Evolutionary conservation across 108 stramenopile genomes (phyloP).

Genomic region (Cyclotella cryptica): DNA sequence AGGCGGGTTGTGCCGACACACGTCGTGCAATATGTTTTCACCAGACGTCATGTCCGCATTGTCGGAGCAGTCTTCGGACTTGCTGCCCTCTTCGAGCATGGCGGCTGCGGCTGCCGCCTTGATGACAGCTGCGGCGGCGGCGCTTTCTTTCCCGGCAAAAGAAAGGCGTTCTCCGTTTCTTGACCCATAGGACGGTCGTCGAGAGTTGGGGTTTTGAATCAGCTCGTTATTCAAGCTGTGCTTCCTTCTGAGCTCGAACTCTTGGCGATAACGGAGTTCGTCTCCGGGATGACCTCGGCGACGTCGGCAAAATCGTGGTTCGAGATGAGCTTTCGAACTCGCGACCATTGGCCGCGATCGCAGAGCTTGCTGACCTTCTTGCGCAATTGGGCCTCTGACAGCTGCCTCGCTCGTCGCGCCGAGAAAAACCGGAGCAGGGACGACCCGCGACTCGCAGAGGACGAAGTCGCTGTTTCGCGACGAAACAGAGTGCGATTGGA

Average conservation of each 20-base stretch:
- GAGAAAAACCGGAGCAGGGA: neutral
- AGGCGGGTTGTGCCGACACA: slow-evolving; percentile 39
- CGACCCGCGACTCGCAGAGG: neutral
- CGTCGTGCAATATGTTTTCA: slow-evolving; percentile 43
- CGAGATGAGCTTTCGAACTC: slow-evolving; percentile 31
- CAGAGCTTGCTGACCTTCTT: slow-evolving; percentile 25
- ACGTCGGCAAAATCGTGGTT: slow-evolving; percentile 37
- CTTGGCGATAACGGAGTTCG: neutral
- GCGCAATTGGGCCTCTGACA: slow-evolving; percentile 36
- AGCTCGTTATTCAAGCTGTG: neutral
- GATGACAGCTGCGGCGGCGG: slow-evolving; percentile 37
- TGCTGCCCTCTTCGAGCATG: slow-evolving; percentile 21
- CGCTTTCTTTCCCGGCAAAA: slow-evolving; percentile 39
- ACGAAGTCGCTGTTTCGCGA: neutral
- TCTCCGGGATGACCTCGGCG: slow-evolving; percentile 15
- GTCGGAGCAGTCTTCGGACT: neutral
- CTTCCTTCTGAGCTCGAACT: slow-evolving; percentile 1
- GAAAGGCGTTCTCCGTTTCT: slow-evolving; percentile 31
- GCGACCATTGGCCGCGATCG: slow-evolving; percentile 29
- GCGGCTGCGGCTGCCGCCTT: slow-evolving; percentile 22
- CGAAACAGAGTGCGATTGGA: neutral
- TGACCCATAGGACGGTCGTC: slow-evolving; percentile 44
- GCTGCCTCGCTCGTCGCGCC: neutral
- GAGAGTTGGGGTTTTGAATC: neutral
- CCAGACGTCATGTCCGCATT: slow-evolving; percentile 1